Evolutionary conservation across 2,329 filamentous ascomycete species (phyloP).

Genomic region (Colletotrichum sp.): DNA sequence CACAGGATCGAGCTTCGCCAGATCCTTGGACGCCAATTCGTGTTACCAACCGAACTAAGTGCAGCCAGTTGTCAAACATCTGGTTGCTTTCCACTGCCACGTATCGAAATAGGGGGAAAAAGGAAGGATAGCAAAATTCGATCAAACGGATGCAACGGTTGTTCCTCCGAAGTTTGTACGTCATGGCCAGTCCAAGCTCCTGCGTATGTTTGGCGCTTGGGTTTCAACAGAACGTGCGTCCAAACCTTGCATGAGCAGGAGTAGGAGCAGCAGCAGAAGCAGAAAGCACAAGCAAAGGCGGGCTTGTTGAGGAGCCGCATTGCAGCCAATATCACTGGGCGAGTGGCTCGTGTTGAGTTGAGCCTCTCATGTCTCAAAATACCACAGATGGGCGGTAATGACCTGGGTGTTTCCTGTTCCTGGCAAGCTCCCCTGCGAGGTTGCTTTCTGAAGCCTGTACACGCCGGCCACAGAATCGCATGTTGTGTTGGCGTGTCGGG

Average conservation of each 20-base stretch:
- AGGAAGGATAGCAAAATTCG: not conserved
- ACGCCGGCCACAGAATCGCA: not conserved
- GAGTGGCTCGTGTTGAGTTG: not conserved
- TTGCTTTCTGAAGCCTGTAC: not conserved
- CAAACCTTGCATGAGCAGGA: conserved; percentile 11
- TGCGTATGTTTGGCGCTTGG: conserved; percentile 15
- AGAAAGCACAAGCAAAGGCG: not conserved
- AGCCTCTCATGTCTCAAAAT: not conserved
- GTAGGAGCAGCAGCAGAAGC: not conserved
- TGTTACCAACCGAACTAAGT: not conserved
- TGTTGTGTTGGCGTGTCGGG: not conserved
- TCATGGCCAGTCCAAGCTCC: conserved; percentile 14
- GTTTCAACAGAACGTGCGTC: conserved; percentile 16
- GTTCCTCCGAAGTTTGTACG: not conserved
- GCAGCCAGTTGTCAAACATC: not conserved
- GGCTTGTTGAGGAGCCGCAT: not conserved
- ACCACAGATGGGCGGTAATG: not conserved
- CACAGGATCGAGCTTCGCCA: not conserved
- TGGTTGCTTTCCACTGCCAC: not conserved
- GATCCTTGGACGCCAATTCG: not conserved
- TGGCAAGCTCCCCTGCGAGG: not conserved
- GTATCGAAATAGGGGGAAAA: not conserved
- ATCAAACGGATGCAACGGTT: not conserved
- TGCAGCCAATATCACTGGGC: not conserved
- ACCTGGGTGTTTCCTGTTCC: not conserved